Conservation (phyloP, 306 rosid genomes). For the Cucumis cinereus region DNA sequence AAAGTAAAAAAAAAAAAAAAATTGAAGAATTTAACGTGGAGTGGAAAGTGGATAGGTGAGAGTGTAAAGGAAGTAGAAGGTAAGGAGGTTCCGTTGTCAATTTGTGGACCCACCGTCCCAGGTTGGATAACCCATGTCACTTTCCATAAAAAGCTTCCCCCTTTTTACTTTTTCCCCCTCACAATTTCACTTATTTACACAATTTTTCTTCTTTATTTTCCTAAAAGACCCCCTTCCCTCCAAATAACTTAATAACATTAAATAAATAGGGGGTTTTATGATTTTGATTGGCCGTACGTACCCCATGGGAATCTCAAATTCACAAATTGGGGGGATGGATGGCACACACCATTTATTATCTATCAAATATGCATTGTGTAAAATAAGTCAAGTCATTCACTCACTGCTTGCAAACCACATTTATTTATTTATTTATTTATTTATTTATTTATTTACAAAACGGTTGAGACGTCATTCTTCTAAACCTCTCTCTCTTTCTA, state of each 20-base stretch:
- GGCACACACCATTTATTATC: not conserved
- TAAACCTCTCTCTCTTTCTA: no score
- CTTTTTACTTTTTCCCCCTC: not conserved
- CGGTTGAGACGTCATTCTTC: constrained; percentile 3
- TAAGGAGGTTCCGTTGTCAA: constrained; percentile 4
- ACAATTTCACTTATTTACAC: not conserved
- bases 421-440: not conserved
- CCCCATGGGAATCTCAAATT: not conserved
- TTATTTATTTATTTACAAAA: not conserved
- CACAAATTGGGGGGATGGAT: not conserved
- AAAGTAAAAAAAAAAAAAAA: no score
- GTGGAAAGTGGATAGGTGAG: not conserved
- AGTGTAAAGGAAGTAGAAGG: not conserved
- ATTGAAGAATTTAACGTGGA: not conserved
- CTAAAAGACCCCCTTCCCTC: not conserved
- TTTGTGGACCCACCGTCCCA: not conserved
- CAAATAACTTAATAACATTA: not conserved
- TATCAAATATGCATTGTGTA: not conserved
- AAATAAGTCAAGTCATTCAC: not conserved
- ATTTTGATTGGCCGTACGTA: constrained; percentile 1
- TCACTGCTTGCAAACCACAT: not conserved
- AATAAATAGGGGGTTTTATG: not conserved
- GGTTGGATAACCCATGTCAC: not conserved
- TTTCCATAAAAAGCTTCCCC: not conserved
- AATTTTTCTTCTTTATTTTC: not conserved